Conservation (phyloP, 441 rosid species). For the Pelargonium australe region DNA sequence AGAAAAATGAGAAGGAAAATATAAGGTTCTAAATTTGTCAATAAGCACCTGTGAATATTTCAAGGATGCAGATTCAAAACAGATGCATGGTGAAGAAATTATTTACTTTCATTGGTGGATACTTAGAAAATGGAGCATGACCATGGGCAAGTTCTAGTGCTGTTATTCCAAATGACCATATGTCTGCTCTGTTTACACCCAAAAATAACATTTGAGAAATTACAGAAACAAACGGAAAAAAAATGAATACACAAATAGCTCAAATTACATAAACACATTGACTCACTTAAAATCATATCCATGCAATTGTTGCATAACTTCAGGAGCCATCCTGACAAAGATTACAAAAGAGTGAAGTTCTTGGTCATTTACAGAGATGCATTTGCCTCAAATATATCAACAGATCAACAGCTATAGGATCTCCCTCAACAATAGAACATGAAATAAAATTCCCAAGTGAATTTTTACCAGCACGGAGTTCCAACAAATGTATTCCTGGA, state of each 20-base stretch:
- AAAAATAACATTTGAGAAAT: slow-evolving; percentile 14
- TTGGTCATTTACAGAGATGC: background rate
- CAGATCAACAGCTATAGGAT: background rate
- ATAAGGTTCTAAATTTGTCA: background rate
- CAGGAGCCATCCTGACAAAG: slow-evolving; percentile 94
- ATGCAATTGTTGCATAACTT: slow-evolving; percentile 96
- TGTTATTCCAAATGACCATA: slow-evolving; percentile 70
- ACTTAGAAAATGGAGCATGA: too few relatives aligned
- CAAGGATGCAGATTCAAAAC: background rate
- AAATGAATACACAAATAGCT: background rate
- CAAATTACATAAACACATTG: slow-evolving; percentile 13
- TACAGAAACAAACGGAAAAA: background rate
- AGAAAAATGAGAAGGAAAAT: background rate
- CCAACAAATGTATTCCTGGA: slow-evolving; percentile 96
- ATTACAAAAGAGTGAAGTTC: slow-evolving; percentile 13
- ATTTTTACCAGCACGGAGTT: slow-evolving; percentile 94
- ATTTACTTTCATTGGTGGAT: slow-evolving; percentile 1
- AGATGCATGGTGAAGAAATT: background rate
- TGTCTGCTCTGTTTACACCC: slow-evolving; percentile 43
- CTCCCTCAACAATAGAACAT: background rate
- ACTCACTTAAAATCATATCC: slow-evolving; percentile 98
- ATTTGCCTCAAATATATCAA: background rate
- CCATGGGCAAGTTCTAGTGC: too few relatives aligned
- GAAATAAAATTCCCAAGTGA: slow-evolving; percentile 9
- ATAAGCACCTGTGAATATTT: background rate